Evolutionary conservation across 2,329 filamentous ascomycete species (phyloP).

Genomic region (Stachybotrys chartarum): DNA sequence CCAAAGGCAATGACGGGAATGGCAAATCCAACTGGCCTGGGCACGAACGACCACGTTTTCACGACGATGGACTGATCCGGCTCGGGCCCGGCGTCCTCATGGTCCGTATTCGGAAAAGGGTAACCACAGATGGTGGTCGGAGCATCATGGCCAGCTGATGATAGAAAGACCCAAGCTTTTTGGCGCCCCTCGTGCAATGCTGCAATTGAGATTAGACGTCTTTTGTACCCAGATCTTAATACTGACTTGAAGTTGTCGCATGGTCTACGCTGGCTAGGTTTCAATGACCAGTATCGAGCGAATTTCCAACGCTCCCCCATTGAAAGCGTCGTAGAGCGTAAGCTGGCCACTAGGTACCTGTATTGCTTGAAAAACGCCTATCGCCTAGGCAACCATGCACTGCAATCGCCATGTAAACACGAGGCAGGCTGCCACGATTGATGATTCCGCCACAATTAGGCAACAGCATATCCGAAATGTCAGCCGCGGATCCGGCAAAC

Average conservation of each 20-base stretch:
- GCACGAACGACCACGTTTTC: neutral
- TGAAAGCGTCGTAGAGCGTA: no score
- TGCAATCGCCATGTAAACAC: no score
- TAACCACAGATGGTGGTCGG: constrained; percentile 36
- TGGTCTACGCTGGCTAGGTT: neutral
- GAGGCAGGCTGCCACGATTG: no score
- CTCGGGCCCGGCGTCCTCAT: constrained; percentile 32
- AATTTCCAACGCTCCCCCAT: no score
- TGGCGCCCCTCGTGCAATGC: neutral
- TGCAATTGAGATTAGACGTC: neutral
- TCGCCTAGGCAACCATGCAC: no score
- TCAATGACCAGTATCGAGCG: no score
- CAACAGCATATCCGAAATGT: no score
- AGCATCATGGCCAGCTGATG: constrained; percentile 32
- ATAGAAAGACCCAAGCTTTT: neutral
- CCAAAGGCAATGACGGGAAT: neutral
- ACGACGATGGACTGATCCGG: constrained; percentile 1
- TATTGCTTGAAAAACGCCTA: no score
- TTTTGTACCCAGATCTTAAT: neutral
- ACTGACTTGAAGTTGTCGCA: neutral
- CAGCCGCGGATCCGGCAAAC: no score
- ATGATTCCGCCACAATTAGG: no score
- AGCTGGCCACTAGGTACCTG: no score
- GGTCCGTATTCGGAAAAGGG: constrained; percentile 30
- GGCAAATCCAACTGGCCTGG: neutral